Percentiles rank a stretch among this genome's conserved stretches.
Evolutionary conservation across 208 protist species (phyloP).

Genomic region (Lotmaria passim): DNA sequence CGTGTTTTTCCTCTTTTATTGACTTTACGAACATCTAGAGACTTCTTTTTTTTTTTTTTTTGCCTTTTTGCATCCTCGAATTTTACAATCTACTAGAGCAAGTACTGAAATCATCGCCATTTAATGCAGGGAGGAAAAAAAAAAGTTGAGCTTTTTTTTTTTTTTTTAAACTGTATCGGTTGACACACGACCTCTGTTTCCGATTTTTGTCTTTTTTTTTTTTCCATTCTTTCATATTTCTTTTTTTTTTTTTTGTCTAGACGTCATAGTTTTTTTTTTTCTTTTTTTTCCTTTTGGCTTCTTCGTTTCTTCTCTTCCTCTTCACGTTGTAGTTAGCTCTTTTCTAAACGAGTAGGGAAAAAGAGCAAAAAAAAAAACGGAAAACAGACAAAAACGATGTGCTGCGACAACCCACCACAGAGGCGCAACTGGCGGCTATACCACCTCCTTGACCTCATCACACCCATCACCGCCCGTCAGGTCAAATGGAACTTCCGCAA

Average conservation of each 20-base stretch:
- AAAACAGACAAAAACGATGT: constrained; percentile 27
- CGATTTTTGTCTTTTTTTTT: neutral
- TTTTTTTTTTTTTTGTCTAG: constrained; percentile 5
- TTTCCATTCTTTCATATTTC: neutral
- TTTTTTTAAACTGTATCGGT: too few relatives aligned
- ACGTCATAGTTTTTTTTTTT: neutral
- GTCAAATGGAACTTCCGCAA: constrained; percentile 89
- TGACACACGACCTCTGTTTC: too few relatives aligned
- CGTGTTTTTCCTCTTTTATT: too few relatives aligned
- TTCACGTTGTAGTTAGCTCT: constrained; percentile 11
- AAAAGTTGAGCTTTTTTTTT: too few relatives aligned
- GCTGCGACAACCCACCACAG: constrained; percentile 40
- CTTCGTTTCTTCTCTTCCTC: constrained; percentile 3
- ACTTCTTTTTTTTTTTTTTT: too few relatives aligned
- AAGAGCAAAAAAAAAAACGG: too few relatives aligned
- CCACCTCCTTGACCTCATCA: constrained; percentile 78
- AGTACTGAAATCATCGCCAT: too few relatives aligned
- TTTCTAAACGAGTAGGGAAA: neutral
- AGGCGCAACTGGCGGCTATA: constrained; percentile 84
- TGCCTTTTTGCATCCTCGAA: too few relatives aligned
- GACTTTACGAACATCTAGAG: too few relatives aligned
- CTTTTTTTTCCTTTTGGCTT: neutral
- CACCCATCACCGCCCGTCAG: constrained; percentile 71
- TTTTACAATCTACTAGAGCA: too few relatives aligned
- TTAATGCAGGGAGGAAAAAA: too few relatives aligned